A percentile compares a stretch with the other conserved stretches of the same genome.
phyloP scores from a whole-genome alignment of 2,329 filamentous ascomycete species.

The Chaetoscypha palmicola region DNA sequence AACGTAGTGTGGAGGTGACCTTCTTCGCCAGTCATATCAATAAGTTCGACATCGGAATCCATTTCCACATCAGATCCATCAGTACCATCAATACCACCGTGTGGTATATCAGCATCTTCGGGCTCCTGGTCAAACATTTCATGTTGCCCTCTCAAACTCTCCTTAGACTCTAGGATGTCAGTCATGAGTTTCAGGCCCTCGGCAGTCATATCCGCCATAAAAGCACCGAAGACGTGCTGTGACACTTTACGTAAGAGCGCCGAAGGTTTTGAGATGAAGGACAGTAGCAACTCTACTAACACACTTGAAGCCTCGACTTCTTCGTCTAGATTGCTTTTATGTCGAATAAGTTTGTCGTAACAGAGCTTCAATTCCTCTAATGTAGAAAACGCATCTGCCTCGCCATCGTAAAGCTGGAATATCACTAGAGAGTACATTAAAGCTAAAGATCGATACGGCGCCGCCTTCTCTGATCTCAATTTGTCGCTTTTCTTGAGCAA shows the following conservation, averaged over 20 bases:
- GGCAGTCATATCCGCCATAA: slow-evolving; percentile 66
- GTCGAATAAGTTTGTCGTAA: slow-evolving; percentile 53
- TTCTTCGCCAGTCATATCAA: slow-evolving; percentile 39
- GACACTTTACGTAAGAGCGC: slow-evolving; percentile 79
- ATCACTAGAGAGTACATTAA: slow-evolving; percentile 79
- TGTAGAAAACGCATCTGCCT: slow-evolving; percentile 76
- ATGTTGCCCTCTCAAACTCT: slow-evolving; percentile 76
- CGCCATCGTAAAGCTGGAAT: slow-evolving; percentile 83
- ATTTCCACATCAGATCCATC: slow-evolving; percentile 35
- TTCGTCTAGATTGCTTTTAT: slow-evolving; percentile 45
- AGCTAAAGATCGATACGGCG: slow-evolving; percentile 55
- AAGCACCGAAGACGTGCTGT: slow-evolving; percentile 79
- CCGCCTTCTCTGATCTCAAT: slow-evolving; percentile 27
- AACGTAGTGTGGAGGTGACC: slow-evolving; percentile 33
- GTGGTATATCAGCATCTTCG: slow-evolving; percentile 45
- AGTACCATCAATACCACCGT: no score
- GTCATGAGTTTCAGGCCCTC: slow-evolving; percentile 60
- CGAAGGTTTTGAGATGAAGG: slow-evolving; percentile 80
- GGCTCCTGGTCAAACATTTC: slow-evolving; percentile 73
- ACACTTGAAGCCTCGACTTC: slow-evolving; percentile 58
- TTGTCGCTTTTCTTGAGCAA: slow-evolving; percentile 39
- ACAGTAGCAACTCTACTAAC: slow-evolving; percentile 82
- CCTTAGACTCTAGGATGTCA: slow-evolving; percentile 68
- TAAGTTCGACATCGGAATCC: slow-evolving; percentile 44
- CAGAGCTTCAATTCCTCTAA: slow-evolving; percentile 75